Base-by-base conservation (phyloP, 805 yeast species). In the Cyberlindnera petersonii region DNA sequence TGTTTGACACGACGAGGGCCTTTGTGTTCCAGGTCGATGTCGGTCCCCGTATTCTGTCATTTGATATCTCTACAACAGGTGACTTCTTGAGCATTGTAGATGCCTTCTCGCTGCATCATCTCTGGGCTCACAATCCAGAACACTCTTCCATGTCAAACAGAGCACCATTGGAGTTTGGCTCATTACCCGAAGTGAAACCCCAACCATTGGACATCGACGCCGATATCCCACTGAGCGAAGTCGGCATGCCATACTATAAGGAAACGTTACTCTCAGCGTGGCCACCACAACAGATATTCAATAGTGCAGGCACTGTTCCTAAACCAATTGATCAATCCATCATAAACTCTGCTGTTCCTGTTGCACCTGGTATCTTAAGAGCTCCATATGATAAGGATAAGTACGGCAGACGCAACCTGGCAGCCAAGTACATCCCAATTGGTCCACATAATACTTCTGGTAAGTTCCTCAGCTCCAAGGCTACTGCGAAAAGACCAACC, bases 181-280 rank as follows among this genome's bases (percentile, higher is more conserved):
- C 69, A 38, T 56, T 65, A 19, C 66, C 49, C 4, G 56, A 56
- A 17, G 44, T 57, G 3, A 57, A 69, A 55, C 53, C 56, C 50
- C 50, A 68, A 35, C 45, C 64, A 36, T 32, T 51, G 14, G 31
- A 43, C 41, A 57, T 70, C 5, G 79, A 82, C 27, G 60, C 63
- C 7, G 47, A 58, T 3, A 63, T 68, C 11, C 88, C 96, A 0
- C 67, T 91, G 40, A 81, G 79, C 33, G 56, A 77, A 2, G 68
- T 93, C 2, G 97, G 96, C 9, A 65, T 93, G 75, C 98, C 98
- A 0, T 86, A 80, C 52, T 93, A 87, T 59, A 77, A 77, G 39
- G 85, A 82, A 29, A 73, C 73, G 39, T 69, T 93, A 14, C 66
- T 89, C 8, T 87, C 96, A 0, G 81, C 86, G 11, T 91, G 89